These are phyloP conservation scores for Geotrichum carabidarum DNA, from an alignment of 1,139 yeast species.

Conservation along the genomic window DNA sequence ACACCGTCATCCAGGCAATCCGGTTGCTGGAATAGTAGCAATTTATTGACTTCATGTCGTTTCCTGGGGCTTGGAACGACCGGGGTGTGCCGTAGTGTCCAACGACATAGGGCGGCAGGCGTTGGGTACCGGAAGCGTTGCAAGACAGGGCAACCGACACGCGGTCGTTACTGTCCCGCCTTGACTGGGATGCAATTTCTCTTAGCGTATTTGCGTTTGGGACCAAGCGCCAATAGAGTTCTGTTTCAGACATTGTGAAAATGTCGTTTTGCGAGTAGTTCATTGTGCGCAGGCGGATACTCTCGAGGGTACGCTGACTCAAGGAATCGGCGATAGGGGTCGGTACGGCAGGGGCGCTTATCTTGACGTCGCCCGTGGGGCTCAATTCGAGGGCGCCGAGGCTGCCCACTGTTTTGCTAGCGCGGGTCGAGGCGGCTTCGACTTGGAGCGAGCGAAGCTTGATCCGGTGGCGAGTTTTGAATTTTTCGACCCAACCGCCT, in stretches of 20 bases:
- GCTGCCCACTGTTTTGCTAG: constrained; percentile 5
- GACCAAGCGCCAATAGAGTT: constrained; percentile 12
- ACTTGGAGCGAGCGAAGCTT: constrained; percentile 16
- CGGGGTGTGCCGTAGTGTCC: constrained; percentile 16
- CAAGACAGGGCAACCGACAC: constrained; percentile 17
- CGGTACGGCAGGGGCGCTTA: background rate
- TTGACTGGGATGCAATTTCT: constrained; percentile 1
- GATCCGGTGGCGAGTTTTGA: constrained; percentile 18
- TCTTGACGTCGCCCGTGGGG: background rate
- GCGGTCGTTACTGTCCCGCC: constrained; percentile 8
- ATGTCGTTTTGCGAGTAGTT: constrained; percentile 14
- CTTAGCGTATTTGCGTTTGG: constrained; percentile 10
- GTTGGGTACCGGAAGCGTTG: constrained; percentile 18
- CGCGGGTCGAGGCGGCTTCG: constrained; percentile 20
- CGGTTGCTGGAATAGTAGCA: constrained; percentile 17
- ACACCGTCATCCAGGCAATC: constrained; percentile 18
- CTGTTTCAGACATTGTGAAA: constrained; percentile 19
- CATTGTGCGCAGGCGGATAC: background rate
- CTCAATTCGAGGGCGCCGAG: constrained; percentile 1
- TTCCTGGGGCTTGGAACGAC: constrained; percentile 16
- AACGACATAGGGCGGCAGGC: constrained; percentile 19
- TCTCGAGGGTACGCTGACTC: background rate
- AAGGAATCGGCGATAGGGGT: constrained; percentile 2
- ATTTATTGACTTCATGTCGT: constrained; percentile 13
- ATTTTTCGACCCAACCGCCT: constrained; percentile 21